Conservation (phyloP, 441 rosid genomes). For the Theobroma grandiflorum region DNA sequence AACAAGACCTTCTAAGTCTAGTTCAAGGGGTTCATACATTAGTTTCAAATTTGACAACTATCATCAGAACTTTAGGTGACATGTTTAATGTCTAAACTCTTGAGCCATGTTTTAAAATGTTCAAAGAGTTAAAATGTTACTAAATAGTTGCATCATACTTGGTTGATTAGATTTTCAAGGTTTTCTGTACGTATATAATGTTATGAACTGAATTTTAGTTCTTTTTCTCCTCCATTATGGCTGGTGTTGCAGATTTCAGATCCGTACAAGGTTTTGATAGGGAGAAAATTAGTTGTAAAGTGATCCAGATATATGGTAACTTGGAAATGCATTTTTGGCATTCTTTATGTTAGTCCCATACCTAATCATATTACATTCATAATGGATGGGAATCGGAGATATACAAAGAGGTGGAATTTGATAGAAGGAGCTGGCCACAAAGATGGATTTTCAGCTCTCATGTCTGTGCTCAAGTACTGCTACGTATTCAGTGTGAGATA, state of each 20-base stretch:
- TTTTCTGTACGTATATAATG: neutral
- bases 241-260: neutral
- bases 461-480: constrained; percentile 36
- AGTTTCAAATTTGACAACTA: constrained; percentile 1
- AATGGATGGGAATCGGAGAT: constrained; percentile 49
- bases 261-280: neutral
- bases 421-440: constrained; percentile 41
- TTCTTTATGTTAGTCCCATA: constrained; percentile 39
- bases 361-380: constrained; percentile 42
- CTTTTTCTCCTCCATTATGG: neutral
- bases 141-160: neutral
- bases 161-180: neutral
- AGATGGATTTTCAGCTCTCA: constrained; percentile 38
- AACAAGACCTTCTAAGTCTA: neutral
- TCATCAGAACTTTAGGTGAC: neutral
- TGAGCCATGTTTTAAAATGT: constrained; percentile 9
- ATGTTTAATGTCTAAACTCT: neutral
- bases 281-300: constrained; percentile 15
- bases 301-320: neutral
- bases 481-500: constrained; percentile 40
- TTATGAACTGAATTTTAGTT: neutral
- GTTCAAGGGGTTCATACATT: neutral
- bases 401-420: constrained; percentile 31
- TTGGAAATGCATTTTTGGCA: constrained; percentile 30
- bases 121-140: neutral